Evolutionary conservation across 169 alveolate species (phyloP).

Genomic region (Plasmodium fragile): DNA sequence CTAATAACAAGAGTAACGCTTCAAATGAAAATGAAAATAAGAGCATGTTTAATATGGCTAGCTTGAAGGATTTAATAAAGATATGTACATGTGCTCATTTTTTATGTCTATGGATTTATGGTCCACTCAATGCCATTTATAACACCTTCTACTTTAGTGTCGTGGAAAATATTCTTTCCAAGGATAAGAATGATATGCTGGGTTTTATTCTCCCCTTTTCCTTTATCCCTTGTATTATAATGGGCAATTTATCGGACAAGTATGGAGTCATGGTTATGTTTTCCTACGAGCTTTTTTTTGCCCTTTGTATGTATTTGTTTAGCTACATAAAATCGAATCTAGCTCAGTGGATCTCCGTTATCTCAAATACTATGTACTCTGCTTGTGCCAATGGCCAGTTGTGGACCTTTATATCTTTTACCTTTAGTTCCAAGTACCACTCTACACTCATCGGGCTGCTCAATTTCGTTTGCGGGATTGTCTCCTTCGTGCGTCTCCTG

Average conservation of each 20-base stretch:
- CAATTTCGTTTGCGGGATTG: slow-evolving; percentile 76
- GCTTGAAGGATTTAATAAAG: slow-evolving; percentile 24
- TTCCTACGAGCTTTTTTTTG: slow-evolving; percentile 73
- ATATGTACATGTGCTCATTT: slow-evolving; percentile 62
- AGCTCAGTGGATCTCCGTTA: slow-evolving; percentile 73
- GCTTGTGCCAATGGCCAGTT: slow-evolving; percentile 79
- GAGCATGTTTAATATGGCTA: slow-evolving; percentile 7
- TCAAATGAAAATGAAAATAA: background rate
- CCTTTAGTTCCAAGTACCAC: slow-evolving; percentile 79
- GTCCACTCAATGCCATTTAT: slow-evolving; percentile 70
- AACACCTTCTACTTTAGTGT: slow-evolving; percentile 65
- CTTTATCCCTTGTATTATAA: slow-evolving; percentile 71
- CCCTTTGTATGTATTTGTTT: slow-evolving; percentile 39
- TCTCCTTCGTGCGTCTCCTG: slow-evolving; percentile 47
- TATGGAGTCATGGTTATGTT: slow-evolving; percentile 77
- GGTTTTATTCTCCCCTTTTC: slow-evolving; percentile 76
- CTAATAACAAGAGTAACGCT: slow-evolving; percentile 5
- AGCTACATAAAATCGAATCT: slow-evolving; percentile 18
- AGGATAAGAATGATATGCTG: slow-evolving; percentile 47
- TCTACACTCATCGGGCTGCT: slow-evolving; percentile 78
- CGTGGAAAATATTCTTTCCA: slow-evolving; percentile 62
- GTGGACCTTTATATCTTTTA: slow-evolving; percentile 77
- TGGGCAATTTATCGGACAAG: slow-evolving; percentile 75
- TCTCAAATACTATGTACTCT: slow-evolving; percentile 69
- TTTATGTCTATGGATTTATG: slow-evolving; percentile 75